phyloP scores from a whole-genome alignment of 2,329 filamentous ascomycete species.

The Monilinia fructicola region DNA sequence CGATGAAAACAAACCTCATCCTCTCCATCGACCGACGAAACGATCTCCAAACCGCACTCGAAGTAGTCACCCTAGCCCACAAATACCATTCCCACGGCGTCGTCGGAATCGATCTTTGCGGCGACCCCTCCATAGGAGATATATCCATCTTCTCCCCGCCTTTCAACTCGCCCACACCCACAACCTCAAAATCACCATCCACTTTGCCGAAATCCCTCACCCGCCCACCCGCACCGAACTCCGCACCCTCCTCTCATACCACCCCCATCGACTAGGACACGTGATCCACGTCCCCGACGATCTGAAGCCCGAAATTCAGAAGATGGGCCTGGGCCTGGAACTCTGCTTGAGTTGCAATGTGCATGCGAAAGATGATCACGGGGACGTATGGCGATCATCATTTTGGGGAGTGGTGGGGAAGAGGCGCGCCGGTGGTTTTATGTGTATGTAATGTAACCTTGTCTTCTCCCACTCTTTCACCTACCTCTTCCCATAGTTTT shows the following conservation, averaged over 20 bases:
- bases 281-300: conserved; percentile 70
- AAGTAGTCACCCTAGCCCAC: conserved; percentile 63
- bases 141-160: conserved; percentile 59
- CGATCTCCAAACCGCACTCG: conserved; percentile 56
- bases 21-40: conserved; percentile 72
- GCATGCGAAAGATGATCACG: not conserved
- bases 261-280: conserved; percentile 65
- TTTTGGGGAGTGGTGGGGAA: not conserved
- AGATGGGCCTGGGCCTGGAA: conserved; percentile 27
- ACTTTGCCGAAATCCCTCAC: conserved; percentile 70
- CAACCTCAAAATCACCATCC: conserved; percentile 66
- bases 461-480: too few species aligned
- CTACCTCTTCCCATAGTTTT: too few species aligned
- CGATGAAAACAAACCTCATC: conserved; percentile 65
- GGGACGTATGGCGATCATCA: not conserved
- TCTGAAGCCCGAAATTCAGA: conserved; percentile 56
- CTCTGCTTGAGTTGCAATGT: not conserved
- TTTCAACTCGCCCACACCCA: conserved; percentile 57
- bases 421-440: not conserved
- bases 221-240: conserved; percentile 53
- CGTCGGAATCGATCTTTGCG: conserved; percentile 76
- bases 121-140: conserved; percentile 65
- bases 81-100: conserved; percentile 55
- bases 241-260: conserved; percentile 60
- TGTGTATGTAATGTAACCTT: too few species aligned